Evolutionary conservation across 768 basidiomycete species (phyloP).

Genomic region (Nidularia pulvinata): DNA sequence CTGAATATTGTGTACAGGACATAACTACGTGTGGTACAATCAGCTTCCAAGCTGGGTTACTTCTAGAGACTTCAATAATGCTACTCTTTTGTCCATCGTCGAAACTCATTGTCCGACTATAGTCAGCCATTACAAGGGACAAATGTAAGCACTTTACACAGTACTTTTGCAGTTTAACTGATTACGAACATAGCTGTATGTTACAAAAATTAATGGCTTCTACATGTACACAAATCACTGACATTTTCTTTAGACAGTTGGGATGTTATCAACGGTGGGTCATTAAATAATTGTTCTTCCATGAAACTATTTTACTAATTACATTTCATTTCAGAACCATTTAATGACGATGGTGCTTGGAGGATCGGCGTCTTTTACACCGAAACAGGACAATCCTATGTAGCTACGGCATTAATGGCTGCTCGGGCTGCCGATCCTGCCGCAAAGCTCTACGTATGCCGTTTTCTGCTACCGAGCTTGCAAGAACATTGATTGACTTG

Average conservation of each 20-base stretch:
- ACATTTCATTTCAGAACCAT: conserved; percentile 31
- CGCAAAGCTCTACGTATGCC: conserved; percentile 12
- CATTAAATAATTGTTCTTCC: neutral
- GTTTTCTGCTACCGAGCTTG: neutral
- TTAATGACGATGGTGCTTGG: conserved; percentile 64
- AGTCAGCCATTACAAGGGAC: conserved; percentile 50
- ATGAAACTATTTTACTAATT: neutral
- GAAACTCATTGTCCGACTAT: conserved; percentile 45
- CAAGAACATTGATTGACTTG: neutral
- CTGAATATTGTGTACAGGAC: conserved; percentile 19
- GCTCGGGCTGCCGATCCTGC: conserved; percentile 44
- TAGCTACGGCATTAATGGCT: conserved; percentile 41
- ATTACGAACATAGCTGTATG: neutral
- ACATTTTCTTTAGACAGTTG: conserved; percentile 30
- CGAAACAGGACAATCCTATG: conserved; percentile 41
- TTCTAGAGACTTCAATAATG: conserved; percentile 35
- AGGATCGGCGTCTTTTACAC: conserved; percentile 54
- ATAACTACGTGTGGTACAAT: conserved; percentile 50
- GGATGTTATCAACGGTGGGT: conserved; percentile 51
- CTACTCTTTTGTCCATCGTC: conserved; percentile 39
- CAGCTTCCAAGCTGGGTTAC: conserved; percentile 55
- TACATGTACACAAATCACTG: neutral
- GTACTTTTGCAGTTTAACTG: too few species aligned
- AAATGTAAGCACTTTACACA: conserved; percentile 29
- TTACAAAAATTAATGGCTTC: neutral